Conservation (phyloP, 495 filamentous ascomycete genomes). For the Choiromyces venosus region DNA sequence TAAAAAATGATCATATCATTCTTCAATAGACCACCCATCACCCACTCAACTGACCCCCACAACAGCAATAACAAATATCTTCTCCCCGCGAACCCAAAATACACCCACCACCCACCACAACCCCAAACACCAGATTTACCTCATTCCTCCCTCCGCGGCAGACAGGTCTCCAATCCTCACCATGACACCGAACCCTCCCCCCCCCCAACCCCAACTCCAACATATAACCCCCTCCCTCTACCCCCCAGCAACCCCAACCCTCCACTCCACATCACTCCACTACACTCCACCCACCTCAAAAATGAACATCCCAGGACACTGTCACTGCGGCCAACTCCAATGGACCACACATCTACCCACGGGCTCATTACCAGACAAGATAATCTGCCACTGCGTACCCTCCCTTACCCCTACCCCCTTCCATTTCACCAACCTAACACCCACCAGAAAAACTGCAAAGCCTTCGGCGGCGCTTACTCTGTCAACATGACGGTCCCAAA, state of each 20-base stretch:
- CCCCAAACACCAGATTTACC: not conserved
- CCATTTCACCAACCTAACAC: not conserved
- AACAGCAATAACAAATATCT: too few relatives aligned
- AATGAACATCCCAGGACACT: slow-evolving; percentile 25
- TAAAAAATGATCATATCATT: not conserved
- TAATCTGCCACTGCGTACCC: slow-evolving; percentile 31
- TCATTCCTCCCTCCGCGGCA: not conserved
- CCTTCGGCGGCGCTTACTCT: slow-evolving; percentile 33
- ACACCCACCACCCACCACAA: not conserved
- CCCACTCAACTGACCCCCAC: too few relatives aligned
- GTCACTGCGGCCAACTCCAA: slow-evolving; percentile 31
- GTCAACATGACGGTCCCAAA: slow-evolving; percentile 32
- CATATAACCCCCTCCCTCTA: not conserved
- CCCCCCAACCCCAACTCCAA: not conserved
- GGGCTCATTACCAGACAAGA: slow-evolving; percentile 15
- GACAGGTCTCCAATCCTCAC: not conserved
- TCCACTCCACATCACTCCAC: not conserved
- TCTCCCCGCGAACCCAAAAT: too few relatives aligned
- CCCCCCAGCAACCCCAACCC: not conserved
- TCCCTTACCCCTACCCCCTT: too few relatives aligned
- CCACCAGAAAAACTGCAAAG: slow-evolving; percentile 18
- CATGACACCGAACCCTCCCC: not conserved
- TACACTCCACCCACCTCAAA: not conserved
- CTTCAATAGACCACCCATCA: not conserved
- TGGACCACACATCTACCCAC: slow-evolving; percentile 21